These are phyloP conservation scores for Diaporthe eres DNA, from an alignment of 2,329 filamentous ascomycete species.

Conservation along the genomic window DNA sequence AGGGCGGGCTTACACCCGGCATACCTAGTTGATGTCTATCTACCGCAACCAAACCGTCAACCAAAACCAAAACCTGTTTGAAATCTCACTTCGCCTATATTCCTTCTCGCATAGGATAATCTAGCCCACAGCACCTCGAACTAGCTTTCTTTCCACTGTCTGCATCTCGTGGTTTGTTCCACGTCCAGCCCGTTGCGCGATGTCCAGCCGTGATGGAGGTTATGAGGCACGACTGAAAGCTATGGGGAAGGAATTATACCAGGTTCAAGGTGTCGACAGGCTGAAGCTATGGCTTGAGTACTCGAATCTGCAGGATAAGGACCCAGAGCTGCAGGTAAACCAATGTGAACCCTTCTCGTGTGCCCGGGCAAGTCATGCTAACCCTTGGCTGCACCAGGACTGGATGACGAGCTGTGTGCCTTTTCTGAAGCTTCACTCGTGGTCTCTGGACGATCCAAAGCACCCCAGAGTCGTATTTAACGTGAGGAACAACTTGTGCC, in stretches of 20 bases:
- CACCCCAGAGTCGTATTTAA: slow-evolving; percentile 36
- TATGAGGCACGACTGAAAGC: neutral
- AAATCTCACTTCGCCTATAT: no score
- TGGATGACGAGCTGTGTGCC: slow-evolving; percentile 34
- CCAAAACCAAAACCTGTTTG: neutral
- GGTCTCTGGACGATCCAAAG: slow-evolving; percentile 38
- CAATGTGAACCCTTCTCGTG: neutral
- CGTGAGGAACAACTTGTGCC: neutral
- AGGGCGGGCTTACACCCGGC: neutral
- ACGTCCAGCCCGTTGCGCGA: neutral
- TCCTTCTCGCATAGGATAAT: neutral
- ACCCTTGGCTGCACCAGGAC: slow-evolving; percentile 21
- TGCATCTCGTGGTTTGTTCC: neutral
- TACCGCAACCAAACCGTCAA: neutral
- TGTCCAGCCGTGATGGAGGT: neutral
- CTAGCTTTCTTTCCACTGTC: neutral
- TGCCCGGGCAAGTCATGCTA: neutral
- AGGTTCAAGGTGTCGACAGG: slow-evolving; percentile 40
- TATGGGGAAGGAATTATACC: slow-evolving; percentile 6
- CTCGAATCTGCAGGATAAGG: neutral
- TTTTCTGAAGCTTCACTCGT: slow-evolving; percentile 36
- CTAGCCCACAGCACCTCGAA: no score
- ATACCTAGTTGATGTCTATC: neutral
- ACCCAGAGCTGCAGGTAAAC: slow-evolving; percentile 39
- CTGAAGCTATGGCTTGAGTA: slow-evolving; percentile 39